phyloP scores from a whole-genome alignment of 805 yeast genomes.

The Candida qinlingensis region DNA sequence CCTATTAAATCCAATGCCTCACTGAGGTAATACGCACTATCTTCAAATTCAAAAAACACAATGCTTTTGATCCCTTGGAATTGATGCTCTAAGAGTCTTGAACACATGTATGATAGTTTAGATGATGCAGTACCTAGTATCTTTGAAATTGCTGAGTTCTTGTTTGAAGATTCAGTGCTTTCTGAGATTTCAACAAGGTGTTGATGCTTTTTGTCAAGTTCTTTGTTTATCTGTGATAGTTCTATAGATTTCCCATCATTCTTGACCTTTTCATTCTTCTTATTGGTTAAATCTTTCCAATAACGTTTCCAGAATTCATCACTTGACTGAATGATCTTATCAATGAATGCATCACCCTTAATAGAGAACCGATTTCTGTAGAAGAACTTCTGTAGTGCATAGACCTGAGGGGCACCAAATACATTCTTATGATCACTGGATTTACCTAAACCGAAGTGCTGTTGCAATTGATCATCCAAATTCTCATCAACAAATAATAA shows the following conservation, averaged over 20 bases:
- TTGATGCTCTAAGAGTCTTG: constrained; percentile 51
- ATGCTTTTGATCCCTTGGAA: constrained; percentile 43
- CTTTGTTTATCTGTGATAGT: constrained; percentile 18
- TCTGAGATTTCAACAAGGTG: neutral
- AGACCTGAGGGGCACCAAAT: constrained; percentile 57
- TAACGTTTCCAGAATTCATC: constrained; percentile 48
- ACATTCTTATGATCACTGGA: constrained; percentile 30
- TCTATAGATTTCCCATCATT: constrained; percentile 32
- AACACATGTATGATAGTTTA: constrained; percentile 55
- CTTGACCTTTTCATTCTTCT: constrained; percentile 33
- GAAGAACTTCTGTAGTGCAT: constrained; percentile 45
- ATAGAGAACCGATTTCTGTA: constrained; percentile 45
- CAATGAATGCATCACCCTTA: constrained; percentile 26
- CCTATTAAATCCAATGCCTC: constrained; percentile 62
- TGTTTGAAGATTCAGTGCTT: neutral
- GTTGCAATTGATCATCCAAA: constrained; percentile 37
- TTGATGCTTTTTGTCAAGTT: constrained; percentile 20
- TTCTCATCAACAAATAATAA: constrained; percentile 41
- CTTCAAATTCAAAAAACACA: constrained; percentile 67
- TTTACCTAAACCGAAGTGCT: constrained; percentile 40
- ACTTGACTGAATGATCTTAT: constrained; percentile 31
- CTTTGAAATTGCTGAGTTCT: constrained; percentile 18
- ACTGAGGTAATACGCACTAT: constrained; percentile 60
- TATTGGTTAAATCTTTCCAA: constrained; percentile 40
- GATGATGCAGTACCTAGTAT: constrained; percentile 61